Evolutionary conservation across 495 filamentous ascomycete species (phyloP), one percentile per base, ranked within the genome.

Genomic region (Trichoderma gamsii): DNA sequence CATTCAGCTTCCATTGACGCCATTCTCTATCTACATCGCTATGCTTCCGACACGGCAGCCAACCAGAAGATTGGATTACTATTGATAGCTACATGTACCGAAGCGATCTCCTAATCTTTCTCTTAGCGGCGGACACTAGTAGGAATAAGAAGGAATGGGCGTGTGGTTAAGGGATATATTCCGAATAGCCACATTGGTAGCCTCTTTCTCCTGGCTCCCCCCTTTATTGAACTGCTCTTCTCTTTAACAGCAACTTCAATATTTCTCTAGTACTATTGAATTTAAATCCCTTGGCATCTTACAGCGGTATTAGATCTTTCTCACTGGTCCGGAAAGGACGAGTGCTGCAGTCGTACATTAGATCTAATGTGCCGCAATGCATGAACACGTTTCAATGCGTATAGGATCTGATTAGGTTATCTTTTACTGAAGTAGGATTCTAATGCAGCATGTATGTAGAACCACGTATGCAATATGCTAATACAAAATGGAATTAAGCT

Each of bases 321-420:
- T 16, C 5, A 15, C 18, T 46, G 43, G 18, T 15, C 12, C 43
- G 43, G 43, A 46, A 46, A 46, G 12, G 13, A 16, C 43, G 43
- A 38, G 12, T 46, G 43, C 43, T 46, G 51, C 51, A 56, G 51
- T 11, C 27, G 11, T 15, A 32, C n/a, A 61, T 61, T 13, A 38
- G 25, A 32, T 29, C 56, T 32, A 61, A 16, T 61, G 56, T 61
- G 4, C 25, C 11, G 56, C 56, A 13, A 61, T 32, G 56, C 56
- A 61, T 61, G 56, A 61, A 61, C 56, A 61, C 56, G 56, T 61
- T 61, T 61, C 56, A 61, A 35, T 61, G 56, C 25, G 25, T 21
- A 18, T 38, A 61, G 56, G 25, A 6, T 18, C 23, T 32, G 29
- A 25, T 59, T 21, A 51, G 3, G 3, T 4, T 11, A 52, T 11